Evolutionary conservation across 1,284 basidiomycete genomes (phyloP).

Genomic region (Apiotrichum montevideense): DNA sequence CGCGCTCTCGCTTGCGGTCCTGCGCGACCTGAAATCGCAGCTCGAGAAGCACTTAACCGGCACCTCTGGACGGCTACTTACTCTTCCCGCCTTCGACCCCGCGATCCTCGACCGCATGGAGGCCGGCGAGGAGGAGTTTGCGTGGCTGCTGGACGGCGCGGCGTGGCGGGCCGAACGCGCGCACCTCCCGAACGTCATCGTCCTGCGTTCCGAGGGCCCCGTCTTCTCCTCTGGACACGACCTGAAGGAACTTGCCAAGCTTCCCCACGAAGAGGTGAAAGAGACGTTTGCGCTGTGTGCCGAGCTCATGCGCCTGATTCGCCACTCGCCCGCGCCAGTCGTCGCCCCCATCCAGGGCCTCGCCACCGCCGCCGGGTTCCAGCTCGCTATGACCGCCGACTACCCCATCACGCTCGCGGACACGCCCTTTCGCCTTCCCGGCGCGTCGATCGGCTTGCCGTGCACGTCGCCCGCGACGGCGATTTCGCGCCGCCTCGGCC

Average conservation of each 20-base stretch:
- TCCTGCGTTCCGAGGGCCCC: slow-evolving; percentile 15
- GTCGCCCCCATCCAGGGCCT: slow-evolving; percentile 14
- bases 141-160: slow-evolving; percentile 11
- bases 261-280: slow-evolving; percentile 15
- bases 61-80: slow-evolving; percentile 2
- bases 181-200: slow-evolving; percentile 11
- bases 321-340: slow-evolving; percentile 14
- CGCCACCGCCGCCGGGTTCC: slow-evolving; percentile 15
- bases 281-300: slow-evolving; percentile 20
- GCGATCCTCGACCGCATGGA: slow-evolving; percentile 12
- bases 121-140: slow-evolving; percentile 2
- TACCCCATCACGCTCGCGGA: slow-evolving; percentile 14
- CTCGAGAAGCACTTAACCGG: slow-evolving; percentile 5
- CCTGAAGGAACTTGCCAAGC: slow-evolving; percentile 14
- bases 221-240: slow-evolving; percentile 18
- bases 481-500: slow-evolving; percentile 11
- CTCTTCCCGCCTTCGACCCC: slow-evolving; percentile 9
- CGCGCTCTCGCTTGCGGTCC: slow-evolving; percentile 14
- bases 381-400: slow-evolving; percentile 18
- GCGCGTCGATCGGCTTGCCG: slow-evolving; percentile 14
- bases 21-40: slow-evolving; percentile 13
- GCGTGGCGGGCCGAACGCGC: slow-evolving; percentile 9
- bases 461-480: slow-evolving; percentile 15
- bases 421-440: slow-evolving; percentile 14
- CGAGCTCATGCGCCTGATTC: slow-evolving; percentile 17